Percentiles rank a stretch among this genome's conserved stretches.
These are phyloP conservation scores for Tolypocladium nubicola DNA, from an alignment of 2,329 filamentous ascomycete species.

Conservation along the genomic window DNA sequence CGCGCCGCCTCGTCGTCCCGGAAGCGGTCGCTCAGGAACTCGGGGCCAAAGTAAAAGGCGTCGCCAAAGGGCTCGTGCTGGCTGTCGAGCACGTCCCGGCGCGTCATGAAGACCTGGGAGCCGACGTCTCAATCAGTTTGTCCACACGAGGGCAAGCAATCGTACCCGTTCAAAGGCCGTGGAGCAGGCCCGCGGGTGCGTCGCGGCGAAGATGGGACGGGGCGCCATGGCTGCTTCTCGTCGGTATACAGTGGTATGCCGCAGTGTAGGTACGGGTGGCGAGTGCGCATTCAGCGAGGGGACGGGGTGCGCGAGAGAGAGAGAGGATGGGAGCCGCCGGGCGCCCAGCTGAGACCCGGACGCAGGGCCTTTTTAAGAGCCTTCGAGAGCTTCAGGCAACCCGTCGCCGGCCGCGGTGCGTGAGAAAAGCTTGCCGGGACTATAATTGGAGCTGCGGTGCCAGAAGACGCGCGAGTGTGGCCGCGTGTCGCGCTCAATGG, in stretches of 20 bases:
- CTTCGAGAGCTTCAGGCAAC: background rate
- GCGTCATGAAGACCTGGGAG: constrained; percentile 90
- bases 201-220: constrained; percentile 72
- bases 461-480: background rate
- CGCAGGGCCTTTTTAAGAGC: background rate
- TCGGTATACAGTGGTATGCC: background rate
- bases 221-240: background rate
- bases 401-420: background rate
- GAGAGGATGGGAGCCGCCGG: background rate
- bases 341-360: background rate
- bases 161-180: constrained; percentile 91
- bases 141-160: constrained; percentile 7
- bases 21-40: constrained; percentile 73
- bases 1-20: constrained; percentile 51
- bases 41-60: constrained; percentile 91
- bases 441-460: background rate
- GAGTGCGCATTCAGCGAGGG: background rate
- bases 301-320: background rate
- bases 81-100: constrained; percentile 67
- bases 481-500: constrained; percentile 1
- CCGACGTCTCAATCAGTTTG: background rate
- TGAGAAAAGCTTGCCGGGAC: background rate
- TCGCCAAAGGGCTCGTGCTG: constrained; percentile 96
- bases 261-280: background rate
- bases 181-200: constrained; percentile 89